Evolutionary conservation across 805 yeast species (phyloP).

Genomic region (Saturnispora sanitii): DNA sequence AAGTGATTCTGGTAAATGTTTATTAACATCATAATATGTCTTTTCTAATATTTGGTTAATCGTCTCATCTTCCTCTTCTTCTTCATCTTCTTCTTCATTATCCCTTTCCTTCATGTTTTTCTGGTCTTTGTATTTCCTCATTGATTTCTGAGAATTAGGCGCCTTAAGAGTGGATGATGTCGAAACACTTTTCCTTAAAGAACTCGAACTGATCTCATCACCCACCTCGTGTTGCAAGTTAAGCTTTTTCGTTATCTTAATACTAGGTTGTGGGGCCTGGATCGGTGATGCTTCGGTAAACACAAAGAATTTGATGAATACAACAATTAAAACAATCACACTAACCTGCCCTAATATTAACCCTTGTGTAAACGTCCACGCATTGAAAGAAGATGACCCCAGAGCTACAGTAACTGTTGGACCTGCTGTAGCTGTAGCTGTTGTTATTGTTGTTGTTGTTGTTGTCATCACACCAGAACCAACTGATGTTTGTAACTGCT

Average conservation of each 20-base stretch:
- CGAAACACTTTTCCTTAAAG: too few relatives aligned
- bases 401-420: constrained; percentile 4
- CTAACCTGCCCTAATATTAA: constrained; percentile 64
- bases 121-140: neutral
- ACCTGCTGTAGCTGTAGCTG: constrained; percentile 6
- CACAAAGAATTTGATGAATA: constrained; percentile 66
- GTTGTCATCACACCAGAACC: neutral
- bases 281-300: constrained; percentile 53
- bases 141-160: too few relatives aligned
- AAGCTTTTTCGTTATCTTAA: too few relatives aligned
- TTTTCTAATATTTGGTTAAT: constrained; percentile 55
- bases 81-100: constrained; percentile 3
- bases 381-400: constrained; percentile 11
- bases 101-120: neutral
- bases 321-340: constrained; percentile 50
- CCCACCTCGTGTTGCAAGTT: too few relatives aligned
- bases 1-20: constrained; percentile 79
- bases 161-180: neutral
- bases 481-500: constrained; percentile 4
- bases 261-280: constrained; percentile 24
- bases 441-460: neutral
- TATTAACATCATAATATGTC: constrained; percentile 83
- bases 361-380: constrained; percentile 73
- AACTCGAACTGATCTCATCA: too few relatives aligned
- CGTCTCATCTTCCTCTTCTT: constrained; percentile 7